These are phyloP conservation scores for Aspergillus neoniger DNA, from an alignment of 2,329 filamentous ascomycete species.

Conservation along the genomic window DNA sequence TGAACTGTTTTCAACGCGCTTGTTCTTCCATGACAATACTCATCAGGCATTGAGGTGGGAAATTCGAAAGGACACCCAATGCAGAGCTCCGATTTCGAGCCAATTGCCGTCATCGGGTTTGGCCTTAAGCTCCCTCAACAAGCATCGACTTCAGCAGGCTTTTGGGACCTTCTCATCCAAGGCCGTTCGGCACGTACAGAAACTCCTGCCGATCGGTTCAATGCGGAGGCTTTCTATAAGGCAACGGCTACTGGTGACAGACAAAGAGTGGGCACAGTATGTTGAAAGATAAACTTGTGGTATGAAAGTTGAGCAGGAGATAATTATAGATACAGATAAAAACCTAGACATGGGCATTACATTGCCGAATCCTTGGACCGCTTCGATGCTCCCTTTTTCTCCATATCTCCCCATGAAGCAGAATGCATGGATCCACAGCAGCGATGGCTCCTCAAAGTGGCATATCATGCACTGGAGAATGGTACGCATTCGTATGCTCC, in stretches of 20 bases:
- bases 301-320: neutral
- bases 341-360: neutral
- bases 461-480: slow-evolving; percentile 1
- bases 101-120: neutral
- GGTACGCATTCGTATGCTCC: neutral
- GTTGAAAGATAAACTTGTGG: neutral
- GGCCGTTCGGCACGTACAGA: neutral
- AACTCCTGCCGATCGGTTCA: neutral
- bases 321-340: neutral
- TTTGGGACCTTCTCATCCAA: neutral
- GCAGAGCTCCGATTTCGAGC: neutral
- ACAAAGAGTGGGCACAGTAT: neutral
- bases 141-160: neutral
- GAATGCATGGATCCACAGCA: slow-evolving; percentile 4
- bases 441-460: neutral
- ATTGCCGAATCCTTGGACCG: neutral
- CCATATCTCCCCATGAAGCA: neutral
- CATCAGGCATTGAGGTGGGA: neutral
- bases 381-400: neutral
- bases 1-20: no score
- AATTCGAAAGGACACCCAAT: neutral
- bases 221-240: neutral
- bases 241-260: neutral
- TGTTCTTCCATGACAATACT: no score
- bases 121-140: neutral